These are phyloP conservation scores for Cordyceps cicadae DNA, from an alignment of 2,329 filamentous ascomycete species.

Conservation along the genomic window DNA sequence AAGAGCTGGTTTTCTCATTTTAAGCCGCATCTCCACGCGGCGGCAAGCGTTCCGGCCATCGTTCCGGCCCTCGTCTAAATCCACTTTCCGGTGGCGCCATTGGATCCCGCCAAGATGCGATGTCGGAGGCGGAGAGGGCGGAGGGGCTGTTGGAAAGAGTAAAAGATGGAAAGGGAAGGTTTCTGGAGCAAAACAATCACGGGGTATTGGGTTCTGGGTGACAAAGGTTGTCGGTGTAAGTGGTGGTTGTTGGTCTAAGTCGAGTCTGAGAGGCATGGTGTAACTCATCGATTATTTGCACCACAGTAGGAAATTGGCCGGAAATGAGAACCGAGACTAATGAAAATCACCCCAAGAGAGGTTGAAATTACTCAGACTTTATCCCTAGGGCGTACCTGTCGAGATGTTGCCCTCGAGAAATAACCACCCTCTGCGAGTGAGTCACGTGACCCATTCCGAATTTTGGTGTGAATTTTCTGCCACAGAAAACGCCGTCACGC, in stretches of 20 bases:
- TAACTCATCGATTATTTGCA: background rate
- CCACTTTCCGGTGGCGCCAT: conserved; percentile 8
- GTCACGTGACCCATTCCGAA: background rate
- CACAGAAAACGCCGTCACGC: too few species aligned
- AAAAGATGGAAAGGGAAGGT: background rate
- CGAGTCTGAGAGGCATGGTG: background rate
- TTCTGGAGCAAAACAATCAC: background rate
- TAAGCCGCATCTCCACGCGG: conserved; percentile 7
- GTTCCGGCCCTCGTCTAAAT: background rate
- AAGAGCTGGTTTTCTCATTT: background rate
- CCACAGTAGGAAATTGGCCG: background rate
- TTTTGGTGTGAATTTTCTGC: background rate
- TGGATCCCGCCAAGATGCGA: conserved; percentile 4
- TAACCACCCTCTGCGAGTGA: background rate
- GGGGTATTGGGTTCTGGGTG: background rate
- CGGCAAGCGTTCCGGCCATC: conserved; percentile 6
- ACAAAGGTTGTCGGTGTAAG: background rate
- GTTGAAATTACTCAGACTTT: background rate
- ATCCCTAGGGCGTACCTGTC: background rate
- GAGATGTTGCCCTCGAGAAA: background rate
- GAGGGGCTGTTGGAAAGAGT: background rate
- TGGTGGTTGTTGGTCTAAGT: background rate
- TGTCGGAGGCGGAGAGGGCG: background rate
- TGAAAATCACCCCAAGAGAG: too few species aligned
- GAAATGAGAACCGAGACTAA: background rate